A percentile compares a stretch with the other conserved stretches of the same genome.
These are phyloP conservation scores for Cordyceps militaris DNA, from an alignment of 2,329 filamentous ascomycete species.

Conservation along the genomic window DNA sequence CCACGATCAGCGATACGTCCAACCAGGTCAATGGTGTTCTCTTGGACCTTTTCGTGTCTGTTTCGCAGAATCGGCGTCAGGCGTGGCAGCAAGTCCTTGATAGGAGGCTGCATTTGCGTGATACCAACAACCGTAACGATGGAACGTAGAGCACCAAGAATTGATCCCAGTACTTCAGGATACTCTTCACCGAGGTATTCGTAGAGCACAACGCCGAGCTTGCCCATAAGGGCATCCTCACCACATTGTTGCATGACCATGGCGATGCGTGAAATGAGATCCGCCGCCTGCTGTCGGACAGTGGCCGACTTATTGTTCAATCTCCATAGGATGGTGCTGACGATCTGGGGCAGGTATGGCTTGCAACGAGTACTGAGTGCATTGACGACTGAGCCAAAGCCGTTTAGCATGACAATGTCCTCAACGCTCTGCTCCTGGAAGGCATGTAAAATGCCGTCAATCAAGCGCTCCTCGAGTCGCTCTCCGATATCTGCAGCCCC, in stretches of 20 bases:
- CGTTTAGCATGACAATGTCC: conserved; percentile 92
- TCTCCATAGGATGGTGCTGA: conserved; percentile 91
- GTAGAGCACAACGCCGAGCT: conserved; percentile 89
- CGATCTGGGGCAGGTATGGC: conserved; percentile 92
- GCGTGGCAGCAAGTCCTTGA: conserved; percentile 89
- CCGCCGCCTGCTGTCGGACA: conserved; percentile 92
- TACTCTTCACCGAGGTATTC: conserved; percentile 99
- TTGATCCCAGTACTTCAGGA: conserved; percentile 93
- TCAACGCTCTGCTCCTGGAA: conserved; percentile 99
- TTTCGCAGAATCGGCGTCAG: conserved; percentile 97
- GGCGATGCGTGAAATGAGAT: conserved; percentile 92
- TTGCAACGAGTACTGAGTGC: conserved; percentile 90
- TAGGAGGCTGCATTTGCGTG: conserved; percentile 95
- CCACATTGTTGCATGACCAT: conserved; percentile 99
- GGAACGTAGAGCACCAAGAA: conserved; percentile 85
- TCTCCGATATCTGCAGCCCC: conserved; percentile 92
- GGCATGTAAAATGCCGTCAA: conserved; percentile 89
- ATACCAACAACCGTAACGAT: conserved; percentile 98
- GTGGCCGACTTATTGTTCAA: conserved; percentile 97
- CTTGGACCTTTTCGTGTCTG: conserved; percentile 97
- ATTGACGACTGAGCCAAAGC: conserved; percentile 96
- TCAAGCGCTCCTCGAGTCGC: conserved; percentile 83
- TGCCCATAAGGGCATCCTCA: conserved; percentile 91
- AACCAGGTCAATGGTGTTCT: conserved; percentile 97
- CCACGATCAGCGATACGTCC: conserved; percentile 96